Evolutionary conservation across 2,329 filamentous ascomycete species (phyloP), one percentile per base, ranked within the genome.

Genomic region (Zymoseptoria tritici): DNA sequence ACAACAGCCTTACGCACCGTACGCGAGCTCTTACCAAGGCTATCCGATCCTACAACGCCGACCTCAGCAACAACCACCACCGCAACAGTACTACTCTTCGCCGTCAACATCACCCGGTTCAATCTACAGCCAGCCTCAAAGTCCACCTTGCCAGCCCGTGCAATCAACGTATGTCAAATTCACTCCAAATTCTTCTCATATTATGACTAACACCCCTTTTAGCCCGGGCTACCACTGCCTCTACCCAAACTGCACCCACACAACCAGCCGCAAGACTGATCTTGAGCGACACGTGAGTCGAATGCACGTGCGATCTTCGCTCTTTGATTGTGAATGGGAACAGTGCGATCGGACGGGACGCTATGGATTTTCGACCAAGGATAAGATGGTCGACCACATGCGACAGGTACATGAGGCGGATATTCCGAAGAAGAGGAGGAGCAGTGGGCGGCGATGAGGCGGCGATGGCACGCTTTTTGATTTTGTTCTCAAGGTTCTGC

Each of bases 321-420:
- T 72, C 61, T 71, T 76, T 54, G 75, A 80, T 59, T 83, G 80
- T 64, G 73, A 75, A 1, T 69, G 74, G 26, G 67, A 70, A 2
- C 70, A 73, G 49, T 82, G 80, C 66, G 68, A 71, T 49, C 76
- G 80, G 16, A 53, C 50, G 19, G 80, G 80, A 4, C 67, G 63
- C 49, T 72, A 76, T 60, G 83, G 82, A 0, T 85, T 85, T 66
- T 79, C 80, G 4, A 76, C 83, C 5, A 75, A 78, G 56, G 83
- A 86, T 66, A 83, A 85, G 66, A 73, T 84, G 49, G 76, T 76
- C 49, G 83, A 85, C 66, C 83, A 86, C 68, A 69, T 81, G 56
- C 74, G 83, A 56, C 80, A 80, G 51, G 83, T 79, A 61, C 83
- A 85, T 67, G 76, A 79, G 57, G 70, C 78, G 52, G 74, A 80